Evolutionary conservation across 2,329 filamentous ascomycete species (phyloP).

Genomic region (Arthrobotrys conoides): DNA sequence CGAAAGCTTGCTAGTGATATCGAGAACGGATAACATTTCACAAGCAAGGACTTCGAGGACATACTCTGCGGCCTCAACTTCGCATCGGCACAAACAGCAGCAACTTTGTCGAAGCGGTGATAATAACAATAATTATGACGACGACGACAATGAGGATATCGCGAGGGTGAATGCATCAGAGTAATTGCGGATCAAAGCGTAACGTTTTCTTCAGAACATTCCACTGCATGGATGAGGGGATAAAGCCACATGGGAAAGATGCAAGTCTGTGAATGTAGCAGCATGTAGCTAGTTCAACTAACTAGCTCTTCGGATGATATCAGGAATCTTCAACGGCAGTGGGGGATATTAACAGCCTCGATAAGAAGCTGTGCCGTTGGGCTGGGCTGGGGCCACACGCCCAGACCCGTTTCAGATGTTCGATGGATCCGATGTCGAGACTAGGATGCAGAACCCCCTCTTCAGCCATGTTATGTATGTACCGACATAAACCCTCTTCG

Average conservation of each 20-base stretch:
- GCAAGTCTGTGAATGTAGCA: background rate
- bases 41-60: background rate
- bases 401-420: constrained; percentile 60
- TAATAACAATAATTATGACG: background rate
- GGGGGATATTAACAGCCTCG: constrained; percentile 47
- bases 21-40: constrained; percentile 5
- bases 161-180: constrained; percentile 8
- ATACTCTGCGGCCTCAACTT: background rate
- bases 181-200: constrained; percentile 26
- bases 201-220: constrained; percentile 25
- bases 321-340: constrained; percentile 36
- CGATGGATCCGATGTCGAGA: constrained; percentile 57
- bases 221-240: constrained; percentile 26
- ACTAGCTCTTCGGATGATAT: constrained; percentile 38
- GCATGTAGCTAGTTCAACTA: constrained; percentile 6
- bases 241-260: constrained; percentile 41
- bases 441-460: constrained; percentile 31
- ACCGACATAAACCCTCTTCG: constrained; percentile 34
- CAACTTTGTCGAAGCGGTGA: background rate
- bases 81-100: background rate
- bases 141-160: background rate
- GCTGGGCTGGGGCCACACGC: constrained; percentile 50
- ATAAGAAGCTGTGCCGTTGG: constrained; percentile 53
- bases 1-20: constrained; percentile 21
- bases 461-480: constrained; percentile 7